Evolutionary conservation across 306 rosid genomes (phyloP), one percentile per base, ranked within the genome.

Genomic region (Amphicarpaea edgeworthii): DNA sequence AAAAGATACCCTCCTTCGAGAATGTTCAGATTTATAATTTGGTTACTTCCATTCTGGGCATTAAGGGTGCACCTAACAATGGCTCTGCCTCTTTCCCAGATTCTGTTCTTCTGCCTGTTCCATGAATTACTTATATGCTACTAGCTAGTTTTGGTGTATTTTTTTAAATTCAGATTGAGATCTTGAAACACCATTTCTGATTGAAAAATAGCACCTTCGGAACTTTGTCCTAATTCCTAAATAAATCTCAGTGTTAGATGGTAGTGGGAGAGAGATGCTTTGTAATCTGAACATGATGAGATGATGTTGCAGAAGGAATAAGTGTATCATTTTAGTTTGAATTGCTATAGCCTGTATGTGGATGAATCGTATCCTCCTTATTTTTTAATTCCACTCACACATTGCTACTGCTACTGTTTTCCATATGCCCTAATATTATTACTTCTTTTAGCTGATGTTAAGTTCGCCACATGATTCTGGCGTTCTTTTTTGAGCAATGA

Each of bases 21-120:
- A 95, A 95, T 77, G 88, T 95, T 50, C 66, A 92, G 87, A 90
- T 95, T 77, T 90, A 95, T 81, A 90, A 92, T 80, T 43, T 95
- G 88, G 78, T 95, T 79, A 92, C 99, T 54, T 84, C 90, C 21
- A 89, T 95, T 76, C 99, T 95, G 72, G 76, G 83, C 32, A 86
- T 95, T 17, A 76, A 74, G 63, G 97, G 96, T 58, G 93, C 93
- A 0, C 77, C 97, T 26, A 95, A 89, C 37, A 89, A 95, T 70
- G 99, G 98, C 0, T 92, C 98, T 49, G 70, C 81, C n/a, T 77
- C 83, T 4, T 92, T 95, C 80, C 79, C 93, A 0, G 57, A 72
- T 7, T 87, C 96, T 30, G 82, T 85, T 85, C 96, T 95, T 68
- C 81, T 92, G 81, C 85, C 90, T 8, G 15, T 50, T 49, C 63